Evolutionary conservation across 768 basidiomycete genomes (phyloP).

Genomic region (Harrya chromipes): DNA sequence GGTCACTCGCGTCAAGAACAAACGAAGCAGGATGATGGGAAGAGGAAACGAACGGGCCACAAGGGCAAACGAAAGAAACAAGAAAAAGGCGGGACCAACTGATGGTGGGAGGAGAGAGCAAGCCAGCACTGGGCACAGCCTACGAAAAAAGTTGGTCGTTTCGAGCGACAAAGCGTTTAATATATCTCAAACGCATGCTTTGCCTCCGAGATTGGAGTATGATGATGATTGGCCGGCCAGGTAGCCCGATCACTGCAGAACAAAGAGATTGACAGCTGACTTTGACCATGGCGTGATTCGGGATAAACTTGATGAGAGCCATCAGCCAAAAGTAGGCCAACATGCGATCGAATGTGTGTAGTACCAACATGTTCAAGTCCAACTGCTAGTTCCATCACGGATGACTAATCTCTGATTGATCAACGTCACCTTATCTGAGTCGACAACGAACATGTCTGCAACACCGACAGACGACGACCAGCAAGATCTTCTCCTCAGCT

Average conservation of each 20-base stretch:
- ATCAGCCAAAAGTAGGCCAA: no score
- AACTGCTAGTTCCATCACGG: no score
- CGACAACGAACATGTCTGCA: not conserved
- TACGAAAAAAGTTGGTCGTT: not conserved
- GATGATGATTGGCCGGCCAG: not conserved
- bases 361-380: no score
- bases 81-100: no score
- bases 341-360: no score
- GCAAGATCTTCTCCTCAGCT: conserved; percentile 76
- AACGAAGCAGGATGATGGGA: not conserved
- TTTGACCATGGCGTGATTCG: no score
- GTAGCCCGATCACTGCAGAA: not conserved
- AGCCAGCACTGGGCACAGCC: conserved; percentile 2
- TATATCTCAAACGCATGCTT: no score
- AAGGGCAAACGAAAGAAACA: conserved; percentile 8
- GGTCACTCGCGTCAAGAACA: not conserved
- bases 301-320: no score
- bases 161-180: not conserved
- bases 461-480: conserved; percentile 48
- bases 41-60: not conserved
- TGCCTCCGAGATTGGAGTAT: no score
- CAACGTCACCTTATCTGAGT: no score
- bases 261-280: no score
- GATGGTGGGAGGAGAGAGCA: not conserved
- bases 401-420: no score